Conservation (phyloP, 2,329 filamentous ascomycete species). For the Pseudonectria buxi region DNA sequence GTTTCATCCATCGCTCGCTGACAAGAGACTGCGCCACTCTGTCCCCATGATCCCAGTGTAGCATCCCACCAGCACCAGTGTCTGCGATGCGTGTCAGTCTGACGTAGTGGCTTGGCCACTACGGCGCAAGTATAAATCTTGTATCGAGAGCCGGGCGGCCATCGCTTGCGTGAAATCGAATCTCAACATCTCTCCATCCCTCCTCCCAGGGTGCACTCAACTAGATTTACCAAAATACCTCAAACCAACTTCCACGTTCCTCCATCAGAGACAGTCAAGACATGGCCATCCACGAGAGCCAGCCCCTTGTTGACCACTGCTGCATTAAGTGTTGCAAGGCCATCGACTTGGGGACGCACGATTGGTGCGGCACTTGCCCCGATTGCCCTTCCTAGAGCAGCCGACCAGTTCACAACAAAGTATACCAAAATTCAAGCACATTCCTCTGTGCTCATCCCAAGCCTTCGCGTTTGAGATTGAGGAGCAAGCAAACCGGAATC, state of each 20-base stretch:
- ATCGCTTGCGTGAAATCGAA: slow-evolving; percentile 1
- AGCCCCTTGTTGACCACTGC: slow-evolving; percentile 17
- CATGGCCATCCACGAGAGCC: slow-evolving; percentile 15
- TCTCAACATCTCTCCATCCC: neutral
- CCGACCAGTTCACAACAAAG: neutral
- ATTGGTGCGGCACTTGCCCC: slow-evolving; percentile 27
- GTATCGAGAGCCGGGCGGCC: neutral
- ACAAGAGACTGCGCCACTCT: too few relatives aligned
- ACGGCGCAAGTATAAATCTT: slow-evolving; percentile 18
- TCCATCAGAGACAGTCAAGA: neutral
- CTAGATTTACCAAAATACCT: neutral
- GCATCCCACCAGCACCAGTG: neutral
- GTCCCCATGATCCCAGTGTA: neutral
- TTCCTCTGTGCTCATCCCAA: too few relatives aligned
- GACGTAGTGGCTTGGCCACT: too few relatives aligned
- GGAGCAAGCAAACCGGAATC: too few relatives aligned
- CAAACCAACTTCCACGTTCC: neutral
- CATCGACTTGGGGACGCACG: slow-evolving; percentile 25
- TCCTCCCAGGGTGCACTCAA: neutral
- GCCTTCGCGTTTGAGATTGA: too few relatives aligned
- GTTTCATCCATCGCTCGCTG: neutral
- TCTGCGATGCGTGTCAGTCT: neutral
- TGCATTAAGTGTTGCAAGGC: slow-evolving; percentile 26
- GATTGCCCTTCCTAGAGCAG: slow-evolving; percentile 16
- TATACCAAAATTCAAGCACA: too few relatives aligned